Percentiles rank a stretch among this genome's conserved stretches.
phyloP scores from a whole-genome alignment of 148 eudicot species.

The Silene uniflora region DNA sequence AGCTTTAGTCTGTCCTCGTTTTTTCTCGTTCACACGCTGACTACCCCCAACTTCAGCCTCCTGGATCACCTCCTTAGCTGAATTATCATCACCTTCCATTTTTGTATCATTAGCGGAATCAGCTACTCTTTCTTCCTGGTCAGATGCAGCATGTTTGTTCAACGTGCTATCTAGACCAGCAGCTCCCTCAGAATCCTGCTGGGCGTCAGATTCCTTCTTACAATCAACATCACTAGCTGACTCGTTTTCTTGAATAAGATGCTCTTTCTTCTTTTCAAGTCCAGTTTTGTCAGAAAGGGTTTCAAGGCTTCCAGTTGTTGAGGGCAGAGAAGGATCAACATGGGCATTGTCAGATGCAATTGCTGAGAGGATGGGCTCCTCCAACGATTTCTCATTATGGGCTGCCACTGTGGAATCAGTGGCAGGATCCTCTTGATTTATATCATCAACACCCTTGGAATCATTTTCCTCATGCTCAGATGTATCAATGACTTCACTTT shows the following conservation, averaged over 20 bases:
- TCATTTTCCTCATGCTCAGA: slow-evolving; percentile 24
- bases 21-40: slow-evolving; percentile 33
- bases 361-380: slow-evolving; percentile 30
- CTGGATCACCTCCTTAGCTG: slow-evolving; percentile 31
- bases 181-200: slow-evolving; percentile 39
- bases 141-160: slow-evolving; percentile 22
- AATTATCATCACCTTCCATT: slow-evolving; percentile 39
- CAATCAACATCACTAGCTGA: slow-evolving; percentile 30
- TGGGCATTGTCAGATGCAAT: slow-evolving; percentile 36
- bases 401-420: slow-evolving; percentile 31
- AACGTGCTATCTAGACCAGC: slow-evolving; percentile 29
- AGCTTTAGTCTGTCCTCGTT: slow-evolving; percentile 33
- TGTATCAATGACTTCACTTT: slow-evolving; percentile 31
- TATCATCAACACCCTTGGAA: slow-evolving; percentile 30
- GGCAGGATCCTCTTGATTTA: slow-evolving; percentile 27
- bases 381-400: slow-evolving; percentile 34
- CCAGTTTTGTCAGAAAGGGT: slow-evolving; percentile 28
- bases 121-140: slow-evolving; percentile 31
- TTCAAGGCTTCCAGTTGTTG: slow-evolving; percentile 40
- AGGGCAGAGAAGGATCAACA: slow-evolving; percentile 41
- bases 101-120: slow-evolving; percentile 28
- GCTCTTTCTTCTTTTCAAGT: slow-evolving; percentile 39
- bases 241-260: slow-evolving; percentile 30
- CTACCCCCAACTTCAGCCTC: slow-evolving; percentile 29
- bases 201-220: slow-evolving; percentile 33